These are phyloP conservation scores for Leucocoprinus sp. DNA, from an alignment of 768 basidiomycete genomes.

Conservation along the genomic window DNA sequence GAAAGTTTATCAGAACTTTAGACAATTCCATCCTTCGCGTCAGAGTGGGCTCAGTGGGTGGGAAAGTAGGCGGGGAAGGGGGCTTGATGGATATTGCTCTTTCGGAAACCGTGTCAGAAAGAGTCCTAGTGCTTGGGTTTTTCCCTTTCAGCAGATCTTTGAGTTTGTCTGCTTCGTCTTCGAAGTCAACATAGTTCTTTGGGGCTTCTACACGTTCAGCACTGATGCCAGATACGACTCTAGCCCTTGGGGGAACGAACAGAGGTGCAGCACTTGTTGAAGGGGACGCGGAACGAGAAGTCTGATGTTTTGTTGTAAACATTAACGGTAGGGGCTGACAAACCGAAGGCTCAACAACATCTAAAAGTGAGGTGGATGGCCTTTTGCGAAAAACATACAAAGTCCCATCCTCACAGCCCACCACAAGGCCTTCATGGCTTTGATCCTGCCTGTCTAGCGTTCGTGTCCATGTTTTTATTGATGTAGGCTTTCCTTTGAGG, in stretches of 20 bases:
- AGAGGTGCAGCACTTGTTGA: slow-evolving; percentile 36
- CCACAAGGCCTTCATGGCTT: slow-evolving; percentile 20
- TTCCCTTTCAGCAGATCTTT: slow-evolving; percentile 63
- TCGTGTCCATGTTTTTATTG: slow-evolving; percentile 24
- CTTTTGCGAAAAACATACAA: slow-evolving; percentile 31
- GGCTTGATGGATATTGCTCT: slow-evolving; percentile 14
- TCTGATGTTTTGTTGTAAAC: slow-evolving; percentile 15
- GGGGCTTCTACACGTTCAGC: slow-evolving; percentile 67
- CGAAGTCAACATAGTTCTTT: slow-evolving; percentile 73
- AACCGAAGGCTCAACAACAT: slow-evolving; percentile 11
- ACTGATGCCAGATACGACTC: slow-evolving; percentile 66
- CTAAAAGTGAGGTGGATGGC: slow-evolving; percentile 6
- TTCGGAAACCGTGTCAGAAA: slow-evolving; percentile 19
- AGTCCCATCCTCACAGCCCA: slow-evolving; percentile 38
- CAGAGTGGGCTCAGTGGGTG: slow-evolving; percentile 18
- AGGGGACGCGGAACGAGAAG: slow-evolving; percentile 30
- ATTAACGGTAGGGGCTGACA: slow-evolving; percentile 17
- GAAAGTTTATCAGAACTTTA: slow-evolving; percentile 36
- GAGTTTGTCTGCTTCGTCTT: slow-evolving; percentile 70
- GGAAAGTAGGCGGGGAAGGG: slow-evolving; percentile 19
- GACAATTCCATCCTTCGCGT: slow-evolving; percentile 28
- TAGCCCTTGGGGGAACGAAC: slow-evolving; percentile 45
- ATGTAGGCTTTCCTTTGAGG: slow-evolving; percentile 22
- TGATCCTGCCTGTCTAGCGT: slow-evolving; percentile 9
- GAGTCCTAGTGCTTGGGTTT: slow-evolving; percentile 30